Conservation (phyloP, 306 rosid species). For the Oxytropis ochrocephala region DNA sequence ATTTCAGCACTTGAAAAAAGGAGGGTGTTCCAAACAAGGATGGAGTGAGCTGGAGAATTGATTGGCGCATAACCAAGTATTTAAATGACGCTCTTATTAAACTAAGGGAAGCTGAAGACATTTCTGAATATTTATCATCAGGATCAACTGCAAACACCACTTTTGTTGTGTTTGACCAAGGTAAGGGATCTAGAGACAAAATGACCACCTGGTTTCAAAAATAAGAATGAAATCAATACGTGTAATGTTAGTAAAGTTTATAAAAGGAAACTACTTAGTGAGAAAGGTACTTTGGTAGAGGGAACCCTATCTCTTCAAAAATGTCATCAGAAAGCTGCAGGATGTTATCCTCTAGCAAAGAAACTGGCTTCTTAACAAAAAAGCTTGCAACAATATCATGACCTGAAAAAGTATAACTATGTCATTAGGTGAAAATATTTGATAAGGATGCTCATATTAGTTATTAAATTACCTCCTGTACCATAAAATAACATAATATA, state of each 20-base stretch:
- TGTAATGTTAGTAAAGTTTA: background rate
- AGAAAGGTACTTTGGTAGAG: constrained; percentile 44
- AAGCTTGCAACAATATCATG: constrained; percentile 73
- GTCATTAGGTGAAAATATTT: background rate
- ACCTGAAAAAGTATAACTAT: constrained; percentile 31
- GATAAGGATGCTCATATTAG: background rate
- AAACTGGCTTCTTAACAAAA: constrained; percentile 37
- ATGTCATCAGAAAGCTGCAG: constrained; percentile 51
- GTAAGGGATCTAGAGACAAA: constrained; percentile 44
- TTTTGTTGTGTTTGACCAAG: constrained; percentile 44
- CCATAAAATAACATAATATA: background rate
- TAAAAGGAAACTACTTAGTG: background rate
- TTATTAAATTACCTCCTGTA: background rate
- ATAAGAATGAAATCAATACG: constrained; percentile 4
- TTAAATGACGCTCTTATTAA: constrained; percentile 38
- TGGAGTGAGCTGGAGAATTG: constrained; percentile 36
- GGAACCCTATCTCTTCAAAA: constrained; percentile 47
- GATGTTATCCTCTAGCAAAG: constrained; percentile 51
- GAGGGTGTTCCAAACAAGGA: constrained; percentile 51
- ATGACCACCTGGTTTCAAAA: constrained; percentile 49
- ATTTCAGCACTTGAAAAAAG: constrained; percentile 65
- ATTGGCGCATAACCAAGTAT: constrained; percentile 34
- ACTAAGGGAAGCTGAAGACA: constrained; percentile 39
- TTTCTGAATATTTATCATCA: constrained; percentile 24
- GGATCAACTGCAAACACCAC: constrained; percentile 61